These are phyloP conservation scores for Pulveroboletus sp. DNA, from an alignment of 768 basidiomycete genomes.

Conservation along the genomic window DNA sequence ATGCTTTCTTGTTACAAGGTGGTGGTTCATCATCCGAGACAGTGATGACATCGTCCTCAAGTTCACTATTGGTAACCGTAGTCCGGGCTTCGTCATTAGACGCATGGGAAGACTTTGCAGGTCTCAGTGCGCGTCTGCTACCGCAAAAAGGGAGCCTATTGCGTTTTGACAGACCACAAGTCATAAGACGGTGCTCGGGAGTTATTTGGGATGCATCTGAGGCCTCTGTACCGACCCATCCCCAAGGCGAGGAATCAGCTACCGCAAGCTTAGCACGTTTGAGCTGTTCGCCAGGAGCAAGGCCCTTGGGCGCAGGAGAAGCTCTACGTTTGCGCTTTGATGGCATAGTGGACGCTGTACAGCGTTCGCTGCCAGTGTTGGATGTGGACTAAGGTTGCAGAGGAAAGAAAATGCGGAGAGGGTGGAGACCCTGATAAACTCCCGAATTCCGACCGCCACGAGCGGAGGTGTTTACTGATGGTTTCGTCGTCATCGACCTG, in stretches of 20 bases:
- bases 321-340: constrained; percentile 55
- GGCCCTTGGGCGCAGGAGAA: constrained; percentile 44
- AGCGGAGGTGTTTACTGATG: not conserved
- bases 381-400: constrained; percentile 3
- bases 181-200: constrained; percentile 55
- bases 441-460: constrained; percentile 23
- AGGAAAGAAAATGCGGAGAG: constrained; percentile 9
- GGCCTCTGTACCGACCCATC: constrained; percentile 74
- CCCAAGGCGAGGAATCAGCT: constrained; percentile 55
- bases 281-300: constrained; percentile 57
- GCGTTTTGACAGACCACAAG: constrained; percentile 60
- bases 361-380: not conserved
- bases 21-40: constrained; percentile 62
- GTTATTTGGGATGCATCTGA: constrained; percentile 54
- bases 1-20: constrained; percentile 55
- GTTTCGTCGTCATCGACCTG: not conserved
- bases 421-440: constrained; percentile 14
- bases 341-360: constrained; percentile 37
- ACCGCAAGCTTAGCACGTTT: constrained; percentile 52
- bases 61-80: constrained; percentile 36
- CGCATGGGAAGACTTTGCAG: constrained; percentile 13
- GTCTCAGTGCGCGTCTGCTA: constrained; percentile 45
- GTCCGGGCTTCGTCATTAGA: constrained; percentile 7
- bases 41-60: constrained; percentile 60
- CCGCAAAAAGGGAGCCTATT: constrained; percentile 51